Percentiles rank a stretch among this genome's conserved stretches.
phyloP scores from a whole-genome alignment of 140 eudicot genomes.

The Artemisia princeps region DNA sequence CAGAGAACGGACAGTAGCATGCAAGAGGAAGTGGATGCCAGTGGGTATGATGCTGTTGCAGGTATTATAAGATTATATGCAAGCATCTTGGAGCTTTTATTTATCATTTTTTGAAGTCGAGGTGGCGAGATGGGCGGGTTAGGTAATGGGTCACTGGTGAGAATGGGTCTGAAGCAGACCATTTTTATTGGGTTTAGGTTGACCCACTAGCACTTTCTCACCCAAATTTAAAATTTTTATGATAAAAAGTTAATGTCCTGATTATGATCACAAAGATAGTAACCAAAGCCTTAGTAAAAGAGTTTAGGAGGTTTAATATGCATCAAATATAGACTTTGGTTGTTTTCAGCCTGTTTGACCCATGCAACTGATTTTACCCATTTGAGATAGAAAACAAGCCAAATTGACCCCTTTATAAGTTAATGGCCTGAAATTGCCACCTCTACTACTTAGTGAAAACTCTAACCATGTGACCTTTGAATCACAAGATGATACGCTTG shows the following conservation, averaged over 20 bases:
- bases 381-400: not conserved
- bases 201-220: too few relatives aligned
- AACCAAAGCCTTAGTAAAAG: not conserved
- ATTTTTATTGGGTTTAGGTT: not conserved
- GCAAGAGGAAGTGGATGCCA: conserved; percentile 58
- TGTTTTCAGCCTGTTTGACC: not conserved
- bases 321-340: not conserved
- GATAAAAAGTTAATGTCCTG: not conserved
- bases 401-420: not conserved
- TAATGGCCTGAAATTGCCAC: not conserved
- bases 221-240: not conserved
- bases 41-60: conserved; percentile 55
- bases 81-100: conserved; percentile 9
- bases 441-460: not conserved
- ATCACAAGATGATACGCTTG: conserved; percentile 46
- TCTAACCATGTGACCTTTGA: conserved; percentile 35
- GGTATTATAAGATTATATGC: conserved; percentile 38
- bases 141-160: not conserved
- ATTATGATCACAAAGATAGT: not conserved
- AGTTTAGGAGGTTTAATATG: not conserved
- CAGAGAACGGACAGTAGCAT: conserved; percentile 56
- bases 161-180: not conserved
- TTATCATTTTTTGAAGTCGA: not conserved
- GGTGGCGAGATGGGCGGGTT: not conserved
- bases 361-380: not conserved